Evolutionary conservation across 495 filamentous ascomycete species (phyloP), one percentile per base, ranked within the genome.

Genomic region (Hypoxylon fuscum): DNA sequence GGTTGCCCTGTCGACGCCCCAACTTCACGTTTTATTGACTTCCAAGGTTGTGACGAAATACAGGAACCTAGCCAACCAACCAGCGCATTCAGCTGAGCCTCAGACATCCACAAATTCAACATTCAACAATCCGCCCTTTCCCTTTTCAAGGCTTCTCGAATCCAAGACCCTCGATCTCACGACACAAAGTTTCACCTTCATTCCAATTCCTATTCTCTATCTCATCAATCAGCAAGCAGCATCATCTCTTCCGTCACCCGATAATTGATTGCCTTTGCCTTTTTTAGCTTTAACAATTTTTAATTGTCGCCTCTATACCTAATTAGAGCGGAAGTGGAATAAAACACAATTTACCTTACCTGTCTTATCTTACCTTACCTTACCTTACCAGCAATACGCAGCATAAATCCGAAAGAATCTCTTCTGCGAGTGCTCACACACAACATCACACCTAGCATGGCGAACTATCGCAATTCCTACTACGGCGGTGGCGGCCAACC

Each of bases 401-500:
- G 25, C 50, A 58, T 49, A 56, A 43, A 48, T 56, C 20, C 48
- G 25, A 47, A 10, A 46, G 17, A 25, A 34, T 10, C 38, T 50
- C 40, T 48, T 22, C n/a, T 37, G 9, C 10, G 31, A 11, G 31
- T 10, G 31, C 8, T 5, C n/a, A 14, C 35, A 4, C 12, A 14
- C n/a, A 27, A 3, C 25, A 27, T 20, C 32, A 32, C 59, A 41
- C 62, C 47, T 12, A 62, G 55, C 55, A 82, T 82, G 79, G 71
- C 78, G 48, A 76, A 73, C 27, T 72, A 74, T 50, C 77, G 79
- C 74, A 77, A 74, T 56, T 78, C 78, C 18, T 71, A 76, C 64
- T 76, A 79, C 66, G 62, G 62, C 21, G 55, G 56, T 11, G 38
- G 44, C 21, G 41, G 40, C n/a, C 20, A 38, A 29, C 25, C 73